Evolutionary conservation across 345 rosid species (phyloP), one percentile per base, ranked within the genome.

Genomic region (Schrenkiella parvula): DNA sequence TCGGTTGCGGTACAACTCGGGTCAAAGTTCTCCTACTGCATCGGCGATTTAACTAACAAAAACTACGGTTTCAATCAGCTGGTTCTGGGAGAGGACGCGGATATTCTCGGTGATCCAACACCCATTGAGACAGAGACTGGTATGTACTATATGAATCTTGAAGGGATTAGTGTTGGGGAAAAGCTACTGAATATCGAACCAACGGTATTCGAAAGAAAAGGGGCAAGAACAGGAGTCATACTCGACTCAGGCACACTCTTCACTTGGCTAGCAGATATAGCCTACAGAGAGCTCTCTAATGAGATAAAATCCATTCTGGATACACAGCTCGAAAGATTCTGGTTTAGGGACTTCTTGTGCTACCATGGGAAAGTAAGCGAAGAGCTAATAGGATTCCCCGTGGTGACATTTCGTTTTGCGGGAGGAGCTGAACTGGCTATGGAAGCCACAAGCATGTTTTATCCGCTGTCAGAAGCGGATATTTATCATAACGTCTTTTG

Each of bases 11-110:
- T 78, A n/a, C 83, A 82, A 63, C 64, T 87, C 3, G 89, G 84
- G 12, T 80, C 81, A 9, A 80, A 67, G 22, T 85, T 87, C 66
- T 89, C 89, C 1, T 89, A 85, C 55, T 89, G 91, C 76, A 65
- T 85, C 0, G 85, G 88, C 8, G 80, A 73, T 25, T 22, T 80
- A 53, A 32, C 34, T 15, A 84, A 87, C 55, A 82, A 80, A 19
- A n/a, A 55, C 52, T 85, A 81, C 32, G 17, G 38, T 14, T 83
- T 54, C 42, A 85, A 80, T 39, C 83, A 74, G 25, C 59, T 87
- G 65, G 74, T 84, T 43, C 59, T 89, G 0, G 89, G 95, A 0
- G 68, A 80, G 3, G 79, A 69, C 6, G 85, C 82, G 0, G 77
- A 61, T 9, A 51, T 84, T 1, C 84, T 87, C 47, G 91, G 91